Evolutionary conservation across 192 early-diverging fungal species (phyloP), one percentile per base, ranked within the genome.

Genomic region (Gamsiella multidivaricata): DNA sequence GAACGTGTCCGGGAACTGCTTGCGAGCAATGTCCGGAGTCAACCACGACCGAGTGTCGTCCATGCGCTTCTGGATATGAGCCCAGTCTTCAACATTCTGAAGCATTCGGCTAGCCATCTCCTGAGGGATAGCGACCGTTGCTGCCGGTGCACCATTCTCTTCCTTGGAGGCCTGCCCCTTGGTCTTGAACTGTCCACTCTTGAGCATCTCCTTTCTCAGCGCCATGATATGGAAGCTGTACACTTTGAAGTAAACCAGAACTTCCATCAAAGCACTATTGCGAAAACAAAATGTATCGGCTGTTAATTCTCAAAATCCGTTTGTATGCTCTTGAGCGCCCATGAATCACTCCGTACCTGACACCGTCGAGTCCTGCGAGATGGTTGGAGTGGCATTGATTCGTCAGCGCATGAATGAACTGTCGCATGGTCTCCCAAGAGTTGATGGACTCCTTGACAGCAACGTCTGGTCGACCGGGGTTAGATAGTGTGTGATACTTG

Each of bases 371-470:
- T 23, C 74, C 74, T 22, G 52, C 29, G 25, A 78, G 50, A 1
- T 63, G 60, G 61, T 69, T 69, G n/a, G 58, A 54, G 29, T 59
- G 74, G 20, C 74, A 78, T 29, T 78, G 74, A n/a, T 56, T 69
- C n/a, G 65, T 78, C 33, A 78, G 47, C 0, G 74, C 46, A 58
- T 52, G 42, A 22, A 78, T 78, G 52, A 78, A 78, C 54, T 78
- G 74, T 42, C 74, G 74, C 74, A 78, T 78, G 15, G 65, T 78
- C 39, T 78, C 74, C 74, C 74, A 78, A 0, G 66, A 69, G 12
- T 47, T 62, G 34, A 78, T 68, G 3, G 74, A 78, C 14, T 68
- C 66, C 34, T 78, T 68, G 28, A 78, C 57, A 1, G 66, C 65
- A 42, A 64, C 33, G 29, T 78, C 74, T 25, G 65, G 65, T 6